Conservation (phyloP, 2,329 filamentous ascomycete species). For the Sporothrix pseudoabietina region DNA sequence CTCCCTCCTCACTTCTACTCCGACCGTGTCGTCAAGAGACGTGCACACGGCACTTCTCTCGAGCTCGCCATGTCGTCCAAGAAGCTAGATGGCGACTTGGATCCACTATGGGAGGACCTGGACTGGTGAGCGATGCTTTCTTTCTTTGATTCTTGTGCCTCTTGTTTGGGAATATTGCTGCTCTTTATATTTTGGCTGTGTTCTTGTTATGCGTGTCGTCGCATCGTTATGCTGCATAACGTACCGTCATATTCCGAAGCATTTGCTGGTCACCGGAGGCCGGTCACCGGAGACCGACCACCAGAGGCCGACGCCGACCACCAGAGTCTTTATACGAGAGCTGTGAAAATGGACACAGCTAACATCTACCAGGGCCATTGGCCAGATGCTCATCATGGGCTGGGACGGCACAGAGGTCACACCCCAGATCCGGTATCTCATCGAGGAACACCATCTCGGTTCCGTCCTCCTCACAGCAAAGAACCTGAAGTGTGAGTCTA, state of each 20-base stretch:
- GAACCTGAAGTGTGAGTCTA: slow-evolving; percentile 72
- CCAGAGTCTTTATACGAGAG: no score
- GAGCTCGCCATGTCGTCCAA: slow-evolving; percentile 36
- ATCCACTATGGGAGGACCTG: slow-evolving; percentile 73
- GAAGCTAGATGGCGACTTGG: slow-evolving; percentile 52
- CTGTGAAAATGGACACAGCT: neutral
- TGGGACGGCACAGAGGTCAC: slow-evolving; percentile 85
- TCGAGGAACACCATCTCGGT: slow-evolving; percentile 83
- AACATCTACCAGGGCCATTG: slow-evolving; percentile 60
- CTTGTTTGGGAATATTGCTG: neutral
- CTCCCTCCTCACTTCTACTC: neutral
- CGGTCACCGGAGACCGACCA: neutral
- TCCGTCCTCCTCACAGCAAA: slow-evolving; percentile 83
- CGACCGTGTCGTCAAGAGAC: neutral
- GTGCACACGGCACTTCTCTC: neutral
- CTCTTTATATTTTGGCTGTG: neutral
- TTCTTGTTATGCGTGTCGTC: neutral
- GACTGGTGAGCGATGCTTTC: slow-evolving; percentile 64
- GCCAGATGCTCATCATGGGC: slow-evolving; percentile 79
- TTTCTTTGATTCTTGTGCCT: slow-evolving; percentile 1
- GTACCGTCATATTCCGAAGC: neutral
- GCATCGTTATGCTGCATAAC: neutral
- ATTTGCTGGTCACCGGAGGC: neutral
- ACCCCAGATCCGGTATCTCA: slow-evolving; percentile 77
- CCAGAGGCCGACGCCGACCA: no score